Evolutionary conservation across 805 yeast species (phyloP), one percentile per base, ranked within the genome.

Genomic region (baker's yeast (Saccharomyces cerevisiae)): DNA sequence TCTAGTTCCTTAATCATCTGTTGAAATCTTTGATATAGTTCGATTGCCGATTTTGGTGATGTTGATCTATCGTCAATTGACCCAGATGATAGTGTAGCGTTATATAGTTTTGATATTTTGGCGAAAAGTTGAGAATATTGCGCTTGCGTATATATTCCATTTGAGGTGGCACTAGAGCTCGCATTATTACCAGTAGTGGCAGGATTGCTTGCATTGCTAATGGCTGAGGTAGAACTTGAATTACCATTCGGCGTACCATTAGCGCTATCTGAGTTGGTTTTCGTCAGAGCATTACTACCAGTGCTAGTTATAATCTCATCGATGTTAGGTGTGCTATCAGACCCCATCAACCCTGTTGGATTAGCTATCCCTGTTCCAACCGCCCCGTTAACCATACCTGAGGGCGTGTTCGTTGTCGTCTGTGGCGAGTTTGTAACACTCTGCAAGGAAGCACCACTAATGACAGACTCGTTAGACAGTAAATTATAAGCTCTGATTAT

Each of bases 1-100:
- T 64, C 65, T 47, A 69, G 50, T 55, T 69, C 73, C 53, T 66
- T 67, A n/a, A 68, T 57, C 10, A 68, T 68, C 55, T 68, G 73
- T 51, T 62, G 65, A 50, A 69, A 68, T 30, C 71, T 57, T 55
- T 69, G 71, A 52, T 59, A 68, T 46, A 69, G 53, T 53, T 69
- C 73, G 17, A 69, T 67, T 13, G 70, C 61, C 0, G 69, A 66
- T 51, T 69, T 69, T 11, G 70, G 69, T 14, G 70, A 63, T 0
- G 69, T 63, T 3, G 70, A 60, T 46, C 58, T 60, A 47, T 68
- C 70, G 56, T 63, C 64, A 29, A 65, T 58, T 11, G 64, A 55
- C 1, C 65, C 66, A 8, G 63, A 55, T 1, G 68, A 57, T 21
- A 66, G 53, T 3, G 65, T 54, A 3, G 68, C 63, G 50, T 58